Conservation (phyloP, 345 rosid genomes). For the Diplotaxis tenuifolia region DNA sequence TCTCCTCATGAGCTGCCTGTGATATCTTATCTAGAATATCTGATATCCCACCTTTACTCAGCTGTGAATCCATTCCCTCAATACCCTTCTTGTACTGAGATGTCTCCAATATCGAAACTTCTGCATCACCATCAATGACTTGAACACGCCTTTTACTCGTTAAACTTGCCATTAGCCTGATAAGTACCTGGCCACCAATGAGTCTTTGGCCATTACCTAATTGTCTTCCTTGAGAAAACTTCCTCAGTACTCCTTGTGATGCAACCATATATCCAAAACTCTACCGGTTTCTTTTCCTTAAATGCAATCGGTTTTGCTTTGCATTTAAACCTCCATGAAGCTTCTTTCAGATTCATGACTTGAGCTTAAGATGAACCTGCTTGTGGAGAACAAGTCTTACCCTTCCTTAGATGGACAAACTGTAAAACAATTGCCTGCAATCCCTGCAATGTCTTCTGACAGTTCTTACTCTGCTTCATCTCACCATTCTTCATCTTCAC, state of each 20-base stretch:
- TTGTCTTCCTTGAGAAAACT: background rate
- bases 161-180: background rate
- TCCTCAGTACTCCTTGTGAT: background rate
- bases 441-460: background rate
- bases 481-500: background rate
- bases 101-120: background rate
- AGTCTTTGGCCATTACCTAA: background rate
- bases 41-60: background rate
- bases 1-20: background rate
- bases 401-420: background rate
- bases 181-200: background rate
- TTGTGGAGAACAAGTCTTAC: background rate
- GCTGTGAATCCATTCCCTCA: background rate
- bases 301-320: background rate
- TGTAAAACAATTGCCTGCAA: background rate
- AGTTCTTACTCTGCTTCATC: background rate
- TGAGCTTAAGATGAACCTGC: background rate
- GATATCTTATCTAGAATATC: background rate
- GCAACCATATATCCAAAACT: background rate
- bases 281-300: background rate
- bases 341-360: background rate
- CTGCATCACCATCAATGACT: background rate
- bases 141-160: background rate
- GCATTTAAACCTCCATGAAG: background rate
- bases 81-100: background rate